phyloP scores from a whole-genome alignment of 495 filamentous ascomycete genomes.

The Lophium mytilinum region DNA sequence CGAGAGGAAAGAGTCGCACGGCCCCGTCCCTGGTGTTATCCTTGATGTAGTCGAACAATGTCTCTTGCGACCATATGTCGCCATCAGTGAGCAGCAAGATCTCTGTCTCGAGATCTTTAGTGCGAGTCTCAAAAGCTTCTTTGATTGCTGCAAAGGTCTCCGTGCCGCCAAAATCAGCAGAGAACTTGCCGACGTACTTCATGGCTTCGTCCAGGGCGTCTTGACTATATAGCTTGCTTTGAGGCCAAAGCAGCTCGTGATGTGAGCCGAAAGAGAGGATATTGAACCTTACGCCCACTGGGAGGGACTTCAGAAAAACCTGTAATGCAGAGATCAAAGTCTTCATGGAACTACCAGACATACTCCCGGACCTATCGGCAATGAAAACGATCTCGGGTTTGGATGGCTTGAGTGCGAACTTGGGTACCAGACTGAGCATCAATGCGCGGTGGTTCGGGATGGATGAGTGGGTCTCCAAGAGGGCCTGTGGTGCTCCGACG shows the following conservation, averaged over 20 bases:
- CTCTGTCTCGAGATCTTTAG: conserved; percentile 46
- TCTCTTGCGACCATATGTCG: conserved; percentile 49
- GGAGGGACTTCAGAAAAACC: conserved; percentile 63
- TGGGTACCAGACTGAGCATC: conserved; percentile 59
- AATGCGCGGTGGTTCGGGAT: conserved; percentile 54
- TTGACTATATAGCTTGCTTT: conserved; percentile 47
- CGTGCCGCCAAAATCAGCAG: conserved; percentile 53
- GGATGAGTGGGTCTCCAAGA: conserved; percentile 54
- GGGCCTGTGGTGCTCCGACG: conserved; percentile 46
- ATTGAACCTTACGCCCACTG: conserved; percentile 60
- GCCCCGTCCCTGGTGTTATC: conserved; percentile 35
- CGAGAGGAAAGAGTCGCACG: conserved; percentile 58
- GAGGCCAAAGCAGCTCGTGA: conserved; percentile 49
- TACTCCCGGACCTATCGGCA: conserved; percentile 60
- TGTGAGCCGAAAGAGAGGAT: conserved; percentile 61
- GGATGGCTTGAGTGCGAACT: conserved; percentile 46
- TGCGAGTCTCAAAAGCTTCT: conserved; percentile 42
- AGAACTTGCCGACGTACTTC: conserved; percentile 39
- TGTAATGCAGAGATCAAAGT: conserved; percentile 50
- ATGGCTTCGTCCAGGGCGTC: conserved; percentile 44
- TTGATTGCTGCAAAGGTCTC: conserved; percentile 51
- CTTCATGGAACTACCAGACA: conserved; percentile 44
- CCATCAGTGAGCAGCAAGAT: conserved; percentile 64
- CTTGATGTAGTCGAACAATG: conserved; percentile 48
- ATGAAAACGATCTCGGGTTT: conserved; percentile 62